Percentiles rank a stretch among this genome's conserved stretches.
These are phyloP conservation scores for Vitis cinerea DNA, from an alignment of 164 flowering plant species.

Conservation along the genomic window DNA sequence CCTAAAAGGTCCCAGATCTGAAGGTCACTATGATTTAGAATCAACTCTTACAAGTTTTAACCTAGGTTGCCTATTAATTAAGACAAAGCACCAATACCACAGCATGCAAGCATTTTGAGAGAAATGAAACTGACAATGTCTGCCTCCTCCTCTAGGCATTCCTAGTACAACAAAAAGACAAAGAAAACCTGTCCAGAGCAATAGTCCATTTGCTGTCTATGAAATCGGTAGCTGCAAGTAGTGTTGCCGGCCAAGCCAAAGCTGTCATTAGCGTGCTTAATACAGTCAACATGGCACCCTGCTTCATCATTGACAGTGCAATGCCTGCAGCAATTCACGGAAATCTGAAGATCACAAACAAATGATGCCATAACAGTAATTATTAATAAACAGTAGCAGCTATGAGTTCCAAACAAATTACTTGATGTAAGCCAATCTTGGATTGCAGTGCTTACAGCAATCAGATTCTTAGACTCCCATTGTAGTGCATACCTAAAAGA, in stretches of 20 bases:
- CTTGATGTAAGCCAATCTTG: slow-evolving; percentile 99
- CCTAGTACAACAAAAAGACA: neutral
- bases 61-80: neutral
- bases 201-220: slow-evolving; percentile 98
- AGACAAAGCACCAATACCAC: neutral
- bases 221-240: slow-evolving; percentile 74
- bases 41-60: neutral
- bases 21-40: neutral
- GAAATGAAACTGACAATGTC: neutral
- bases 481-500: slow-evolving; percentile 73
- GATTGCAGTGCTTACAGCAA: slow-evolving; percentile 96
- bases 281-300: slow-evolving; percentile 98
- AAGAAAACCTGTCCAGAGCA: slow-evolving; percentile 81
- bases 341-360: slow-evolving; percentile 4
- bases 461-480: slow-evolving; percentile 96
- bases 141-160: neutral
- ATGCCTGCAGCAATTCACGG: slow-evolving; percentile 47
- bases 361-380: neutral
- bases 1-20: no score
- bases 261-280: slow-evolving; percentile 75
- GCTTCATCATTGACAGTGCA: slow-evolving; percentile 86
- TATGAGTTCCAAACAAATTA: slow-evolving; percentile 37
- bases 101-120: neutral
- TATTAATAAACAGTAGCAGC: slow-evolving; percentile 2
- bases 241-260: slow-evolving; percentile 94